Percentiles rank a stretch among this genome's conserved stretches.
Conservation (phyloP, 2,329 filamentous ascomycete species). For the Endothia cerciana region DNA sequence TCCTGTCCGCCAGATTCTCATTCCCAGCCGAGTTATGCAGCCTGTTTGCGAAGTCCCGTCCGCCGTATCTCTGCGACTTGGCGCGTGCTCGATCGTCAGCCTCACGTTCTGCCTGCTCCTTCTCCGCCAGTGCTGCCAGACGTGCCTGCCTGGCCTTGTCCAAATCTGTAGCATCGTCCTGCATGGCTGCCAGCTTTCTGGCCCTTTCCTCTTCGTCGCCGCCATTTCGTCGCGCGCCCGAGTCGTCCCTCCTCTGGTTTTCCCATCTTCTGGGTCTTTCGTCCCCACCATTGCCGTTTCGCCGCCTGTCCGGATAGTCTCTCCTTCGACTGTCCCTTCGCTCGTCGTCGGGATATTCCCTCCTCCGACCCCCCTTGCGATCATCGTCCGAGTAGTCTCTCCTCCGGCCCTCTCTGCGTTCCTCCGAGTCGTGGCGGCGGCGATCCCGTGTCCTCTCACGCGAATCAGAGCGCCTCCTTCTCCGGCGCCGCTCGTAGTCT, state of each 20-base stretch:
- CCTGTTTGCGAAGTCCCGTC: slow-evolving; percentile 65
- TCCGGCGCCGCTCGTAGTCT: slow-evolving; percentile 46
- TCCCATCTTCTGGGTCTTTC: slow-evolving; percentile 9
- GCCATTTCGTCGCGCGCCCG: slow-evolving; percentile 26
- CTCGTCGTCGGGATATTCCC: slow-evolving; percentile 33
- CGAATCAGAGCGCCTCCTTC: slow-evolving; percentile 50
- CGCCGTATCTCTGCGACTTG: slow-evolving; percentile 63
- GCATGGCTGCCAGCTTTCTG: slow-evolving; percentile 73
- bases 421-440: slow-evolving; percentile 38
- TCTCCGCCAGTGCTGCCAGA: slow-evolving; percentile 66
- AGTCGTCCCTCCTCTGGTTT: background rate
- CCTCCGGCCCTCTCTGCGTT: slow-evolving; percentile 34
- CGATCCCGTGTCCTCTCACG: slow-evolving; percentile 46
- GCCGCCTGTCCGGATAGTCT: slow-evolving; percentile 28
- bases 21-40: slow-evolving; percentile 63
- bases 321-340: slow-evolving; percentile 13
- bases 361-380: slow-evolving; percentile 24
- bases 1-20: slow-evolving; percentile 55
- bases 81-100: slow-evolving; percentile 68
- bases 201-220: slow-evolving; percentile 61
- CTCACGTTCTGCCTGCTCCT: slow-evolving; percentile 66
- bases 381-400: slow-evolving; percentile 30
- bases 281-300: background rate
- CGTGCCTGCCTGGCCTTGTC: slow-evolving; percentile 72
- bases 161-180: slow-evolving; percentile 69